Conservation (phyloP, 2,329 filamentous ascomycete species). For the Claviceps sp. region DNA sequence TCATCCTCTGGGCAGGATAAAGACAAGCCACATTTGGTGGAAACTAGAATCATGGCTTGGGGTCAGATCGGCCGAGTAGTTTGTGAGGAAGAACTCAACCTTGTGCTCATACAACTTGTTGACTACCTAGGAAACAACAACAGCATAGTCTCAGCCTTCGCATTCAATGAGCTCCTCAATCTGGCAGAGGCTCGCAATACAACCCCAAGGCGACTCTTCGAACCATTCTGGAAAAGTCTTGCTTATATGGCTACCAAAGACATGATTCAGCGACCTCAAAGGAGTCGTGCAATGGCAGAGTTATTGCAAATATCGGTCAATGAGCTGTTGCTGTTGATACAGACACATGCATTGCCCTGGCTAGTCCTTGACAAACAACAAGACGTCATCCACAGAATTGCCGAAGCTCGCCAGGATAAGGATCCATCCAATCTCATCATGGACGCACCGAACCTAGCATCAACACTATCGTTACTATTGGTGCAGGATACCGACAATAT, state of each 20-base stretch:
- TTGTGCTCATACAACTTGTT: conserved; percentile 70
- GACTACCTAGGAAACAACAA: conserved; percentile 81
- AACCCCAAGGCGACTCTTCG: conserved; percentile 56
- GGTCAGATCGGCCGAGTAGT: conserved; percentile 69
- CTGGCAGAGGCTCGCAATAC: conserved; percentile 53
- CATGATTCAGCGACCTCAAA: conserved; percentile 65
- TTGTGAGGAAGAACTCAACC: conserved; percentile 70
- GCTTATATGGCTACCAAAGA: conserved; percentile 76
- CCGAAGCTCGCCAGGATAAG: conserved; percentile 57
- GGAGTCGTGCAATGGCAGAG: conserved; percentile 67
- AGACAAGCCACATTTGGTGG: conserved; percentile 50
- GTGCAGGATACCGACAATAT: conserved; percentile 42
- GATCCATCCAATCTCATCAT: conserved; percentile 45
- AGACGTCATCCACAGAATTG: conserved; percentile 70
- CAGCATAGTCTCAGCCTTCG: conserved; percentile 62
- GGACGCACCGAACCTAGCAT: conserved; percentile 41
- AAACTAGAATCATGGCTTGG: conserved; percentile 77
- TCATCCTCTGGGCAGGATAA: conserved; percentile 53
- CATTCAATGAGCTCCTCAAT: conserved; percentile 68
- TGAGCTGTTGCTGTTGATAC: conserved; percentile 61
- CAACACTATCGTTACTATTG: conserved; percentile 45
- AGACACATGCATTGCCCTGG: conserved; percentile 72
- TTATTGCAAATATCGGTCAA: conserved; percentile 63
- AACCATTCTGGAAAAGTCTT: conserved; percentile 79
- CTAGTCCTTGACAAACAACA: conserved; percentile 66